Evolutionary conservation across 306 rosid genomes (phyloP).

Genomic region (Lathyrus aphaca): DNA sequence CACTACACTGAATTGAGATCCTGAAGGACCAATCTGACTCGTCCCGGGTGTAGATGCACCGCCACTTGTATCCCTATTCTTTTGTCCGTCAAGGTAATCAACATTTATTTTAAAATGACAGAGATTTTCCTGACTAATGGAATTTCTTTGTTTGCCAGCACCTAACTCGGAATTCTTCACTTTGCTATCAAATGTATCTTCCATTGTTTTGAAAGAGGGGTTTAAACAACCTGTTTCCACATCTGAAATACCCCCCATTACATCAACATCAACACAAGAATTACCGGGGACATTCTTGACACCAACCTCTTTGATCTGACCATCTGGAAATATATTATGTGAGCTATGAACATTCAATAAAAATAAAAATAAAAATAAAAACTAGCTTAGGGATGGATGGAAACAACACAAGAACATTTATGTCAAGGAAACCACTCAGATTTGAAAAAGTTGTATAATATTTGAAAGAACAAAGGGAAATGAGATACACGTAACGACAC

Average conservation of each 20-base stretch:
- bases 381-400: conserved; percentile 18
- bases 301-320: conserved; percentile 43
- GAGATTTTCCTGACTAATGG: conserved; percentile 43
- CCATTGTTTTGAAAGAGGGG: conserved; percentile 39
- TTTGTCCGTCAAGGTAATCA: conserved; percentile 40
- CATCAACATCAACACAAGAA: conserved; percentile 52
- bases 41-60: conserved; percentile 43
- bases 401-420: conserved; percentile 18
- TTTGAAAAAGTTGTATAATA: conserved; percentile 10
- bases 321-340: conserved; percentile 43
- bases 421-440: conserved; percentile 17
- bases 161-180: conserved; percentile 42
- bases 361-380: conserved; percentile 17
- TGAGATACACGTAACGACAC: conserved; percentile 10
- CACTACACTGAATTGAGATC: conserved; percentile 62
- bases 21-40: conserved; percentile 50
- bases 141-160: conserved; percentile 39
- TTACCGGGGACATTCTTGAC: conserved; percentile 43
- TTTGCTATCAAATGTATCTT: conserved; percentile 37
- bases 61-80: conserved; percentile 40
- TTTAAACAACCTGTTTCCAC: conserved; percentile 44
- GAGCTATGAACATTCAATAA: conserved; percentile 17
- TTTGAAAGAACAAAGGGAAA: neutral
- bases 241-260: conserved; percentile 40
- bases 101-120: conserved; percentile 36